These are phyloP conservation scores for Penicillium sp. DNA, from an alignment of 2,329 filamentous ascomycete genomes.

Conservation along the genomic window DNA sequence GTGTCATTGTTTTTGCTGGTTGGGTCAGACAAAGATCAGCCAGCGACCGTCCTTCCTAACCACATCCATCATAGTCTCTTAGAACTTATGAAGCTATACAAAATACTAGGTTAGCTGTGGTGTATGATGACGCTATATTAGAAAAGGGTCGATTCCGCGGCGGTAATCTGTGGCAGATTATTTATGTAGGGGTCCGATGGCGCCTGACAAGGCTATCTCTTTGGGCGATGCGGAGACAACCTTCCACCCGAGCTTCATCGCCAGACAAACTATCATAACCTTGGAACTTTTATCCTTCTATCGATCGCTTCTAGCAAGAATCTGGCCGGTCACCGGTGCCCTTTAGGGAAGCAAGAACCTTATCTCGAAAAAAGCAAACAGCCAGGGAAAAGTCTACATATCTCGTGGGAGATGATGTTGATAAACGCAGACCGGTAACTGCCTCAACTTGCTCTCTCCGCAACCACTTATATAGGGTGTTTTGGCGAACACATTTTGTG, in stretches of 20 bases:
- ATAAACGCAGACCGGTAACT: constrained; percentile 10
- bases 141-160: not conserved
- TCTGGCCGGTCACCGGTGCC: constrained; percentile 11
- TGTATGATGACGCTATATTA: constrained; percentile 4
- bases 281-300: not conserved
- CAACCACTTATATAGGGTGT: not conserved
- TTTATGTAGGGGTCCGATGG: not conserved
- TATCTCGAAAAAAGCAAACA: constrained; percentile 8
- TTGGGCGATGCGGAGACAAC: constrained; percentile 16
- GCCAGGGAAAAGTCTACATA: not conserved
- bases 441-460: constrained; percentile 6
- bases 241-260: constrained; percentile 3
- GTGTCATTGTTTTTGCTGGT: constrained; percentile 10
- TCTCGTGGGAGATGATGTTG: constrained; percentile 4
- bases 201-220: constrained; percentile 11
- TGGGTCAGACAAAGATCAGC: not conserved
- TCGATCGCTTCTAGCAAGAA: not conserved
- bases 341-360: constrained; percentile 1
- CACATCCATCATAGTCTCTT: not conserved
- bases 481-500: not conserved
- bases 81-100: constrained; percentile 1
- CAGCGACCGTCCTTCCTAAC: not conserved
- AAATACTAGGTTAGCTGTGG: not conserved
- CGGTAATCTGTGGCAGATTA: not conserved
- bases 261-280: constrained; percentile 4